These are phyloP conservation scores for Papiliotrema nemorosa DNA, from an alignment of 1,284 basidiomycete species.

Conservation along the genomic window DNA sequence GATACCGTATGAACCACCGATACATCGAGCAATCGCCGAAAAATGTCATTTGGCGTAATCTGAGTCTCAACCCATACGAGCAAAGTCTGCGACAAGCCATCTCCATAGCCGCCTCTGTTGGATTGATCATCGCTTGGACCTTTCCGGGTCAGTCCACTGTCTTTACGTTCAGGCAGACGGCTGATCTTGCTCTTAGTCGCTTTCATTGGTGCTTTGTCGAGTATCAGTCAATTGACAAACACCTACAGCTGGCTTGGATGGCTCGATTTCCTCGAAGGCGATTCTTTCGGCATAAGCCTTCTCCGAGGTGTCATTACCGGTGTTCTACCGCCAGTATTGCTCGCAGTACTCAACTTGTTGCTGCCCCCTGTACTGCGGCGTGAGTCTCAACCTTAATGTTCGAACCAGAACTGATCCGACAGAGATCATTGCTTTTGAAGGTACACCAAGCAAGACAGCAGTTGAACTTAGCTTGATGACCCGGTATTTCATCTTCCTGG, in stretches of 20 bases:
- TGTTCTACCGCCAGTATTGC: slow-evolving; percentile 64
- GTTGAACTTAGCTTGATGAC: slow-evolving; percentile 72
- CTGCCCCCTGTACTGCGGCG: slow-evolving; percentile 66
- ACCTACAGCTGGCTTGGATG: slow-evolving; percentile 60
- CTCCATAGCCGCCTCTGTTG: slow-evolving; percentile 56
- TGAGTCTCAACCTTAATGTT: slow-evolving; percentile 33
- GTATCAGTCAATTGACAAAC: slow-evolving; percentile 50
- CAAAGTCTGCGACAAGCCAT: slow-evolving; percentile 57
- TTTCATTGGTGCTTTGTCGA: slow-evolving; percentile 55
- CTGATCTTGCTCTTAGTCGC: slow-evolving; percentile 26
- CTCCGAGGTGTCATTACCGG: slow-evolving; percentile 62
- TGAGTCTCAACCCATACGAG: slow-evolving; percentile 83
- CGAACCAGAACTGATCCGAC: neutral
- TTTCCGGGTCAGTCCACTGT: slow-evolving; percentile 51
- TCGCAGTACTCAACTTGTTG: slow-evolving; percentile 66
- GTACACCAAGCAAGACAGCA: slow-evolving; percentile 65
- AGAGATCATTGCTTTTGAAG: slow-evolving; percentile 66
- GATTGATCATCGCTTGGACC: slow-evolving; percentile 64
- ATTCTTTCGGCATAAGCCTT: slow-evolving; percentile 24
- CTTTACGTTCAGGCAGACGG: neutral
- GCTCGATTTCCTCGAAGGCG: slow-evolving; percentile 56
- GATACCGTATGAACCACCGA: slow-evolving; percentile 58
- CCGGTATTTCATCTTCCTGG: slow-evolving; percentile 69
- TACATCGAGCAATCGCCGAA: slow-evolving; percentile 66
- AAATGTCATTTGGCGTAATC: slow-evolving; percentile 66